Conservation (phyloP, 2,329 filamentous ascomycete genomes). For the Juglanconis sp. region DNA sequence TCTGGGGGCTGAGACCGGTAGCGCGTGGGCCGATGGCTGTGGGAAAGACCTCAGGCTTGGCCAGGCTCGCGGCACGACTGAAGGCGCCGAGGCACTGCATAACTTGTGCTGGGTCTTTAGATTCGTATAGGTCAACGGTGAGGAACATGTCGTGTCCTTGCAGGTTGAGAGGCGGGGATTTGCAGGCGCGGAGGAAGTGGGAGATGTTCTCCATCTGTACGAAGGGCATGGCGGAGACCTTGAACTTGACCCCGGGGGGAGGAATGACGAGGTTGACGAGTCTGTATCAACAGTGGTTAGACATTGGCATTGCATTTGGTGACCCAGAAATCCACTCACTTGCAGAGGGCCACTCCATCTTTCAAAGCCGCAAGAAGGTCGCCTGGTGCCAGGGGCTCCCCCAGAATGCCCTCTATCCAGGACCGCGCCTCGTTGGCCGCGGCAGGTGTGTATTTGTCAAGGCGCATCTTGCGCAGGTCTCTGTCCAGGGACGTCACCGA, state of each 20-base stretch:
- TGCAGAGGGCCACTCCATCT: slow-evolving; percentile 91
- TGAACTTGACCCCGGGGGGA: slow-evolving; percentile 80
- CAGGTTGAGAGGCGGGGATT: slow-evolving; percentile 78
- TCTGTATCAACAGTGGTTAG: slow-evolving; percentile 39
- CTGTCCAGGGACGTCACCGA: slow-evolving; percentile 92
- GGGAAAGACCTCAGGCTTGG: slow-evolving; percentile 72
- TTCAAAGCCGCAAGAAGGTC: slow-evolving; percentile 85
- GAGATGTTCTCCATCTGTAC: slow-evolving; percentile 99
- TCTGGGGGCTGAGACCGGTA: slow-evolving; percentile 61
- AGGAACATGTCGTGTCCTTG: slow-evolving; percentile 94
- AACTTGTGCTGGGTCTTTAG: slow-evolving; percentile 94
- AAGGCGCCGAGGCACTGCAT: slow-evolving; percentile 90
- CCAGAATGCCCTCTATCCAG: slow-evolving; percentile 83
- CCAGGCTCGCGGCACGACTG: slow-evolving; percentile 75
- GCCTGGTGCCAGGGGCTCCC: slow-evolving; percentile 65
- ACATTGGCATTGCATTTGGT: too few species aligned
- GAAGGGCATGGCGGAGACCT: slow-evolving; percentile 91
- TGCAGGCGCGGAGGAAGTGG: slow-evolving; percentile 86
- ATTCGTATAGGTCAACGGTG: slow-evolving; percentile 93
- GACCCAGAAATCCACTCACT: slow-evolving; percentile 49
- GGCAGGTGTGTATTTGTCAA: slow-evolving; percentile 88
- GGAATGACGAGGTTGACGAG: slow-evolving; percentile 78
- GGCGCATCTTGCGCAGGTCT: slow-evolving; percentile 88
- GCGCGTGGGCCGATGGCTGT: slow-evolving; percentile 71
- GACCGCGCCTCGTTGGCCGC: slow-evolving; percentile 79